Percentiles rank a stretch among this genome's conserved stretches.
These are phyloP conservation scores for Trichophyton verrucosum DNA, from an alignment of 2,329 filamentous ascomycete genomes.

Conservation along the genomic window DNA sequence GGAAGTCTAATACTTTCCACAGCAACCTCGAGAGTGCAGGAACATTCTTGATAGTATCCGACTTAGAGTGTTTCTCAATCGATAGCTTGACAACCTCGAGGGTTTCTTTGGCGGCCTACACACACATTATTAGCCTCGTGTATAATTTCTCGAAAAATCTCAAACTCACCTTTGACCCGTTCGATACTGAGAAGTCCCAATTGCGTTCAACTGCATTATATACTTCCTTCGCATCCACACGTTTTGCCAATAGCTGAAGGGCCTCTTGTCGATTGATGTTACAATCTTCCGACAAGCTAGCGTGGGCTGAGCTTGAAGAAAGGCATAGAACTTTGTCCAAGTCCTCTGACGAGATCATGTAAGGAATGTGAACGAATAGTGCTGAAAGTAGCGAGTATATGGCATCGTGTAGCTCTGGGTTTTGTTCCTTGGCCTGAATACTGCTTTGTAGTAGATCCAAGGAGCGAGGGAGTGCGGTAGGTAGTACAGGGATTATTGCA, in stretches of 20 bases:
- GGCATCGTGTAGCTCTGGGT: slow-evolving; percentile 63
- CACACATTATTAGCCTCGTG: slow-evolving; percentile 23
- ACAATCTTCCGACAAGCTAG: slow-evolving; percentile 48
- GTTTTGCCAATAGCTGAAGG: slow-evolving; percentile 60
- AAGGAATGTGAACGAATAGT: slow-evolving; percentile 71
- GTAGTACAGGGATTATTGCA: slow-evolving; percentile 70
- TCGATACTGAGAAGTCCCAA: slow-evolving; percentile 52
- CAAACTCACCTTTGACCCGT: slow-evolving; percentile 49
- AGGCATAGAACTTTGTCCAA: slow-evolving; percentile 59
- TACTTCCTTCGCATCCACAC: slow-evolving; percentile 63
- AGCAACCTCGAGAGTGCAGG: slow-evolving; percentile 52
- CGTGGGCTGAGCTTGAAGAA: slow-evolving; percentile 58
- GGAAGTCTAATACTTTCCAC: slow-evolving; percentile 41
- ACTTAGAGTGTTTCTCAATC: slow-evolving; percentile 67
- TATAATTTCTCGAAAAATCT: background rate
- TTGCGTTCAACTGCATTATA: slow-evolving; percentile 61
- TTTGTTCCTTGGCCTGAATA: slow-evolving; percentile 40
- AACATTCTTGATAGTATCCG: slow-evolving; percentile 63
- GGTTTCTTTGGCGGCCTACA: slow-evolving; percentile 53
- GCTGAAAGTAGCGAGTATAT: slow-evolving; percentile 68
- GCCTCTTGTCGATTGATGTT: slow-evolving; percentile 56
- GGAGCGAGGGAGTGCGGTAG: slow-evolving; percentile 58
- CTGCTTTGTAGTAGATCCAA: slow-evolving; percentile 59
- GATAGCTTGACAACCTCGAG: slow-evolving; percentile 57
- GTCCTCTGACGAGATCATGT: slow-evolving; percentile 69